phyloP scores from a whole-genome alignment of 2,329 filamentous ascomycete species.

The Lachnellula occidentalis region DNA sequence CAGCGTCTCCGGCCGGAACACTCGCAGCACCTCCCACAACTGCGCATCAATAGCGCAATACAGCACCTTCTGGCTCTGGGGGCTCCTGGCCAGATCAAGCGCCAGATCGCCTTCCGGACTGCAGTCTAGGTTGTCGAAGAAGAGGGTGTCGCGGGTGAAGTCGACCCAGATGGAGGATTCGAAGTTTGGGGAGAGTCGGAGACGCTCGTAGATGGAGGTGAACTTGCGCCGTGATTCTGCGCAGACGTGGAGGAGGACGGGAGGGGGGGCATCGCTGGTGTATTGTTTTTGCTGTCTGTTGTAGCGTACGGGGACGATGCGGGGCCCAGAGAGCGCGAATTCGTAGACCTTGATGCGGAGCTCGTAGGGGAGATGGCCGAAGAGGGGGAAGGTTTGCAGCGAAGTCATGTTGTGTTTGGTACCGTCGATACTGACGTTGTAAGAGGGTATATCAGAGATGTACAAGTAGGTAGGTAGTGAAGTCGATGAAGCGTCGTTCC shows the following conservation, averaged over 20 bases:
- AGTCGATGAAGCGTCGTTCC: too few relatives aligned
- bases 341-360: constrained; percentile 26
- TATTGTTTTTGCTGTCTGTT: constrained; percentile 15
- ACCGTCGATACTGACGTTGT: neutral
- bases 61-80: constrained; percentile 18
- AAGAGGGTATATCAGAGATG: neutral
- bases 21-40: constrained; percentile 26
- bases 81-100: constrained; percentile 21
- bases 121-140: constrained; percentile 26
- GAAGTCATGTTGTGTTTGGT: constrained; percentile 1
- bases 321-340: constrained; percentile 14
- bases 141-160: constrained; percentile 23
- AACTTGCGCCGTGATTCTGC: constrained; percentile 21
- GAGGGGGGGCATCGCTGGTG: constrained; percentile 12
- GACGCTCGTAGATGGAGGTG: constrained; percentile 18
- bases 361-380: constrained; percentile 22
- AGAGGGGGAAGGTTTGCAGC: constrained; percentile 12
- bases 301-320: constrained; percentile 21
- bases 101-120: constrained; percentile 24
- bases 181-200: constrained; percentile 20
- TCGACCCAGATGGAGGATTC: constrained; percentile 22
- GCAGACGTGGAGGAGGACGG: constrained; percentile 16
- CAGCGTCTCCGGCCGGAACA: constrained; percentile 19
- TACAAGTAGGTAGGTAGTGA: neutral
- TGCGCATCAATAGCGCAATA: constrained; percentile 21